Evolutionary conservation across 1,139 yeast species (phyloP).

Genomic region (Hansenula sp.): DNA sequence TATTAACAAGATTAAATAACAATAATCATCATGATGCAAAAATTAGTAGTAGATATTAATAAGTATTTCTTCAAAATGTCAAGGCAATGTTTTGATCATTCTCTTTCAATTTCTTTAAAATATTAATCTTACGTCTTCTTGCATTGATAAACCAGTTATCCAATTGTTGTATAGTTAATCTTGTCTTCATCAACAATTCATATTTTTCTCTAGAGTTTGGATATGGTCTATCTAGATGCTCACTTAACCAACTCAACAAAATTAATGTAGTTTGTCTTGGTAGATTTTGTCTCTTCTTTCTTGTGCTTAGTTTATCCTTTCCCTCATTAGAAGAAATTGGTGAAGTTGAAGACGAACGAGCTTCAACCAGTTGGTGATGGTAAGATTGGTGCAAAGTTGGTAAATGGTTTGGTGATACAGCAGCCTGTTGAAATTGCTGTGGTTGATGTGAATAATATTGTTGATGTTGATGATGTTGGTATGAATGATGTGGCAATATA

Average conservation of each 20-base stretch:
- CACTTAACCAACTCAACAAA: slow-evolving; percentile 70
- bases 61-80: slow-evolving; percentile 17
- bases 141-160: slow-evolving; percentile 92
- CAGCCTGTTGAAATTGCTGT: slow-evolving; percentile 1
- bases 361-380: neutral
- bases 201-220: slow-evolving; percentile 80
- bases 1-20: too few relatives aligned
- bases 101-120: slow-evolving; percentile 33
- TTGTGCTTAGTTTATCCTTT: slow-evolving; percentile 7
- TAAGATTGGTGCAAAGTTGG: neutral
- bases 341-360: slow-evolving; percentile 1
- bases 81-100: slow-evolving; percentile 21
- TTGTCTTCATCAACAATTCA: slow-evolving; percentile 69
- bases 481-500: slow-evolving; percentile 2
- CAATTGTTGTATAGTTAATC: slow-evolving; percentile 76
- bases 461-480: slow-evolving; percentile 2
- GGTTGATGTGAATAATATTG: slow-evolving; percentile 2
- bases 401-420: neutral
- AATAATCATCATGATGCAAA: neutral
- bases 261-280: slow-evolving; percentile 80
- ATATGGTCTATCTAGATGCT: slow-evolving; percentile 79
- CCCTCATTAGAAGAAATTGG: neutral
- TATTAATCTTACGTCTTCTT: slow-evolving; percentile 65
- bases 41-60: neutral
- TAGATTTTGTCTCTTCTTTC: slow-evolving; percentile 58